phyloP scores from a whole-genome alignment of 495 filamentous ascomycete species.

The Penicillium malachiteum region DNA sequence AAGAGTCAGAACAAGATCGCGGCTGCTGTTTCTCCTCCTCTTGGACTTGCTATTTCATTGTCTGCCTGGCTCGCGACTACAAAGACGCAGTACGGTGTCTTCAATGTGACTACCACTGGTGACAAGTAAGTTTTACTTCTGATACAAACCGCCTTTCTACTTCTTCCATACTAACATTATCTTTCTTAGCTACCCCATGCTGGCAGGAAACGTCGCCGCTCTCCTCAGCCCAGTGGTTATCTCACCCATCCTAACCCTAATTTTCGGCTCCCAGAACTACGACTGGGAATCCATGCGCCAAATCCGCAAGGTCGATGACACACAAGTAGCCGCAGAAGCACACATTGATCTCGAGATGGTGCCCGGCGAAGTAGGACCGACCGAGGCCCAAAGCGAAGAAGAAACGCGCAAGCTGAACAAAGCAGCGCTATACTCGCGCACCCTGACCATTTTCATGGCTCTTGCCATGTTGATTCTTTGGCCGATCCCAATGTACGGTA shows the following conservation, averaged over 20 bases:
- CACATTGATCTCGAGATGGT: constrained; percentile 71
- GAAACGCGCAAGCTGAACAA: constrained; percentile 69
- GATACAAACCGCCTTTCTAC: neutral
- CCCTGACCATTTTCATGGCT: constrained; percentile 72
- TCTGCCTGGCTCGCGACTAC: constrained; percentile 91
- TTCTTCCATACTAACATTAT: neutral
- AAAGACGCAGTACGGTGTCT: constrained; percentile 67
- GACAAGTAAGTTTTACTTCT: constrained; percentile 55
- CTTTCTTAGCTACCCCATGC: constrained; percentile 66
- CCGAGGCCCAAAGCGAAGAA: constrained; percentile 45
- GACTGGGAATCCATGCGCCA: constrained; percentile 85
- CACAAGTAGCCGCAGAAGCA: constrained; percentile 66
- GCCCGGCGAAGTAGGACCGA: constrained; percentile 48
- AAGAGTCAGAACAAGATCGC: constrained; percentile 78
- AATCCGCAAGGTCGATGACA: constrained; percentile 83
- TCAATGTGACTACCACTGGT: constrained; percentile 75
- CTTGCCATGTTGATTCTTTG: constrained; percentile 79
- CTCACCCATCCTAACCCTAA: constrained; percentile 73
- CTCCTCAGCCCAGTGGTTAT: constrained; percentile 78
- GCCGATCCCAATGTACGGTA: constrained; percentile 94
- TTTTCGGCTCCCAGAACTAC: constrained; percentile 77
- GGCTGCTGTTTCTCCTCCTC: constrained; percentile 69
- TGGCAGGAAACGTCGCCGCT: constrained; percentile 81
- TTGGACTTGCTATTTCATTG: constrained; percentile 74
- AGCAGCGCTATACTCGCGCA: constrained; percentile 77